These are phyloP conservation scores for Colletotrichum siamense DNA, from an alignment of 2,329 filamentous ascomycete species.

Conservation along the genomic window DNA sequence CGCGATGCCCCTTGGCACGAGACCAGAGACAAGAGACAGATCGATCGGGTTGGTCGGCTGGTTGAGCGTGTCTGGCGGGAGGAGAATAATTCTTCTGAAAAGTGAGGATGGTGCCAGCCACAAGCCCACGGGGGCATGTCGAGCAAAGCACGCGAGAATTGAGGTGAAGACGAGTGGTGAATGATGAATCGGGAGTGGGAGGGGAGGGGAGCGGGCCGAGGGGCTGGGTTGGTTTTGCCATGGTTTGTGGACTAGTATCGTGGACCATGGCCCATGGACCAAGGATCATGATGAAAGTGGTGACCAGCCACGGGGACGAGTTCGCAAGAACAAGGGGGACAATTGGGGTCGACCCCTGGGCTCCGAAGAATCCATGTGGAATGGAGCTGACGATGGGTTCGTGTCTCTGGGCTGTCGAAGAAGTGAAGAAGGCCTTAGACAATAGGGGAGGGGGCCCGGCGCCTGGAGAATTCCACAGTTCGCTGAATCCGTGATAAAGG, in stretches of 20 bases:
- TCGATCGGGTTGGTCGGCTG: background rate
- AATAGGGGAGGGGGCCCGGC: background rate
- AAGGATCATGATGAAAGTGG: background rate
- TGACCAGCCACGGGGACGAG: background rate
- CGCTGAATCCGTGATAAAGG: background rate
- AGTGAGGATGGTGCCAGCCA: background rate
- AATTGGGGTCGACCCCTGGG: background rate
- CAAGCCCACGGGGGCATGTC: background rate
- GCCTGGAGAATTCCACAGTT: background rate
- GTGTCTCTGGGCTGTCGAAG: background rate
- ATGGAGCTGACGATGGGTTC: background rate
- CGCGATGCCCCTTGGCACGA: background rate
- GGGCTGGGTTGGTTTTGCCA: constrained; percentile 11
- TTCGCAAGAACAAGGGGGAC: constrained; percentile 5
- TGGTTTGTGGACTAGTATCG: background rate
- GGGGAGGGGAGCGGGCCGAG: background rate
- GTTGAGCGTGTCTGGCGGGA: background rate
- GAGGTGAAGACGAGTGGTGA: background rate
- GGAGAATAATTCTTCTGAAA: background rate
- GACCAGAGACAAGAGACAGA: background rate
- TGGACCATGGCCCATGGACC: background rate
- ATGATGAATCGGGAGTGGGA: background rate
- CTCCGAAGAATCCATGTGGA: background rate
- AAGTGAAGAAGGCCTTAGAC: too few species aligned
- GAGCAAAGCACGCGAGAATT: background rate